phyloP scores from a whole-genome alignment of 306 rosid species.

The Styphnolobium japonicum region DNA sequence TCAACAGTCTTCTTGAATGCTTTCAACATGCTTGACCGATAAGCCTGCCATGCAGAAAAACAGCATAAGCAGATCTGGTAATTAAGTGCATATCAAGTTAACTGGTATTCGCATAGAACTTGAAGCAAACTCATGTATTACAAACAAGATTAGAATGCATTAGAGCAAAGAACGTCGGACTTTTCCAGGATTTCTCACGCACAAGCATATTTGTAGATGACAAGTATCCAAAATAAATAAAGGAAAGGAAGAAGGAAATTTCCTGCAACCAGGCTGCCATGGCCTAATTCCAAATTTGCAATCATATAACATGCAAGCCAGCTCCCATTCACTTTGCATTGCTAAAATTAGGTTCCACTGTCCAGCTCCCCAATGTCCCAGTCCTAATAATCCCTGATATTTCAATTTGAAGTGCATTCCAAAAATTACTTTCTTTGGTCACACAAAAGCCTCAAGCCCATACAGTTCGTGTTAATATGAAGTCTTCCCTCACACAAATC shows the following conservation, averaged over 20 bases:
- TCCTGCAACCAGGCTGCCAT: neutral
- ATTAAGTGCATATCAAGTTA: neutral
- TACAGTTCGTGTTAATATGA: neutral
- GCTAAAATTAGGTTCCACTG: constrained; percentile 6
- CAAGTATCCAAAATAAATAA: neutral
- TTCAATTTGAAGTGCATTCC: neutral
- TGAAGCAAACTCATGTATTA: neutral
- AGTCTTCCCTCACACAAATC: neutral
- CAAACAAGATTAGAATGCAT: neutral
- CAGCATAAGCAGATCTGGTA: neutral
- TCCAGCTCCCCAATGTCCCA: constrained; percentile 3
- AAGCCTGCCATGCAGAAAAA: constrained; percentile 56
- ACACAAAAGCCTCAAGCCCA: neutral
- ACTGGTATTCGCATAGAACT: constrained; percentile 9
- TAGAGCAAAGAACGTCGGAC: neutral
- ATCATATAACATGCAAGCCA: constrained; percentile 4
- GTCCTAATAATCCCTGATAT: neutral
- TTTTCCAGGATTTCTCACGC: neutral
- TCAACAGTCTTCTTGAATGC: constrained; percentile 94
- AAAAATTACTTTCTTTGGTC: neutral
- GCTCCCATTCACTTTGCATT: neutral
- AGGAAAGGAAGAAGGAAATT: neutral
- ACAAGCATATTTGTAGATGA: neutral
- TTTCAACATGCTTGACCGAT: constrained; percentile 94
- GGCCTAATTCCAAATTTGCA: constrained; percentile 15